Base-by-base conservation (phyloP, 495 filamentous ascomycete genomes). In the Penicillium ucsense region DNA sequence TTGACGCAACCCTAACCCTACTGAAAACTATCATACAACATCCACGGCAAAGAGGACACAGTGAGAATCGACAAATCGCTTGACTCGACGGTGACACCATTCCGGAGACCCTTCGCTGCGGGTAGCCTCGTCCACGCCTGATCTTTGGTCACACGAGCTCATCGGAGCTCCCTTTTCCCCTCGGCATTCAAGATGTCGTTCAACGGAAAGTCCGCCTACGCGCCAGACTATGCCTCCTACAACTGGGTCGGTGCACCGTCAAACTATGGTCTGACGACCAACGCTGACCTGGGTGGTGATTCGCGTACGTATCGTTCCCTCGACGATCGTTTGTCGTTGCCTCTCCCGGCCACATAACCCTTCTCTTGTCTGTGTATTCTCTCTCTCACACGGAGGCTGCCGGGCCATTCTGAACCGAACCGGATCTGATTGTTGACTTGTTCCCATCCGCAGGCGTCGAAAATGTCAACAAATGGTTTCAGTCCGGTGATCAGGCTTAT, bases 391-490 rank as follows among this genome's bases (percentile, higher is more conserved):
- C 20, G 20, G 20, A 20, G 20, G 20, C 20, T 20, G 20, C 20
- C 20, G 20, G 20, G 31, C 30, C 28, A 30, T 29, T 3, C 8
- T 20, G 31, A 28, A 11, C 3, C 27, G 9, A 31, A 30, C 8
- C n/a, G 4, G 28, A 41, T 31, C 35, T 39, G 27, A 34, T 31
- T 43, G n/a, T 32, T 31, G 30, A 33, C 29, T 11, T 31, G n/a
- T 3, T 34, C n/a, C 12, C 30, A 33, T 29, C 8, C 6, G 12
- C 55, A 89, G 84, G 74, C 49, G 67, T 60, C 58, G 83, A 87
- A 59, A 89, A 89, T 67, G 58, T 94, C 54, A 95, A 95, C 73
- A 89, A 90, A 83, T 90, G 89, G 88, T 85, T 71, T 57, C 63
- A 78, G 48, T 66, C 81, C 8, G 85, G 84, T 46, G 84, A 88